These are phyloP conservation scores for Musa schizocarpa DNA, from an alignment of 176 grass and related monocot genomes.

Conservation along the genomic window DNA sequence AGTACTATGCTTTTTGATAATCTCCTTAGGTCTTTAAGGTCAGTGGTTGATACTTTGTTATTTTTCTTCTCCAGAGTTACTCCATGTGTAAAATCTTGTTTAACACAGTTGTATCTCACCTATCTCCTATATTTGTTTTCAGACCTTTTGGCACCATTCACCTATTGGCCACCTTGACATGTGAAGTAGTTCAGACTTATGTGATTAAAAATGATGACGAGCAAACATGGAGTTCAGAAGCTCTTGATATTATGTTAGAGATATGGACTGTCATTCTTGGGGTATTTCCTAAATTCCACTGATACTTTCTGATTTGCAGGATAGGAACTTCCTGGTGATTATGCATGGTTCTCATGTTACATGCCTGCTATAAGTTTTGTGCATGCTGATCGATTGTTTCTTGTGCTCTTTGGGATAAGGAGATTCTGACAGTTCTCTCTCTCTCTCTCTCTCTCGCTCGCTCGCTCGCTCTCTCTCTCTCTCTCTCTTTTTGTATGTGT, in stretches of 20 bases:
- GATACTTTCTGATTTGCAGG: slow-evolving; percentile 1
- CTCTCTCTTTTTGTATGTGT: too few relatives aligned
- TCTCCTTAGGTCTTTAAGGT: slow-evolving; percentile 85
- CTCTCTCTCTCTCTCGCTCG: too few relatives aligned
- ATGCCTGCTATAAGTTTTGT: too few relatives aligned
- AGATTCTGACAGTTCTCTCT: too few relatives aligned
- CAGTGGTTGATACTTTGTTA: slow-evolving; percentile 6
- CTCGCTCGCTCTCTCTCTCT: too few relatives aligned
- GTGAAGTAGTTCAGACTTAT: slow-evolving; percentile 73
- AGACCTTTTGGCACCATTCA: slow-evolving; percentile 85
- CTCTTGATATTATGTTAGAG: slow-evolving; percentile 93
- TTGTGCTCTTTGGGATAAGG: background rate
- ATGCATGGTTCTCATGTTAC: background rate
- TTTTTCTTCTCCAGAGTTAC: background rate
- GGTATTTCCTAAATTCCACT: slow-evolving; percentile 37
- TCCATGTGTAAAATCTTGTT: slow-evolving; percentile 1
- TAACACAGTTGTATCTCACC: slow-evolving; percentile 19
- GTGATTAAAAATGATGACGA: slow-evolving; percentile 61
- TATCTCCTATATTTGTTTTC: slow-evolving; percentile 4
- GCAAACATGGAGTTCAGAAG: slow-evolving; percentile 76
- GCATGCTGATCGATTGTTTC: background rate
- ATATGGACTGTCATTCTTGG: slow-evolving; percentile 88
- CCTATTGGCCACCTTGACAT: slow-evolving; percentile 73
- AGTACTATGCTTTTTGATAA: slow-evolving; percentile 69
- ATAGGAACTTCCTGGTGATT: background rate